Percentiles rank a stretch among this genome's conserved stretches.
These are phyloP conservation scores for Calocera viscosa DNA, from an alignment of 768 basidiomycete species.

Conservation along the genomic window DNA sequence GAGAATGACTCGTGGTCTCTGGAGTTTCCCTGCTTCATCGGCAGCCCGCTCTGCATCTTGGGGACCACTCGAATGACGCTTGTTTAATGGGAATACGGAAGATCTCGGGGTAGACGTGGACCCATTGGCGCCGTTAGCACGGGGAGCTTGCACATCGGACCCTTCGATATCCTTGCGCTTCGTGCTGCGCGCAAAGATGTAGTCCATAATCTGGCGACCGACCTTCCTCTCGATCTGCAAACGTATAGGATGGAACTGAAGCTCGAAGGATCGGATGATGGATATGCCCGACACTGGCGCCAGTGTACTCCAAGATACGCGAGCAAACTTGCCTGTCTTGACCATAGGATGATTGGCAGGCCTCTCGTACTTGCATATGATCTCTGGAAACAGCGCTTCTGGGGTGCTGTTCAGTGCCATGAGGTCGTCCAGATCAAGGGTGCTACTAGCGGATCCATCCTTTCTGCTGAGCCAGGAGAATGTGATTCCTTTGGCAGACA, in stretches of 20 bases:
- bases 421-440: constrained; percentile 59
- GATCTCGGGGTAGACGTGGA: constrained; percentile 25
- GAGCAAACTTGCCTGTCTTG: constrained; percentile 60
- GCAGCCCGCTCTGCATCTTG: constrained; percentile 11
- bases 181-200: constrained; percentile 63
- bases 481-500: constrained; percentile 65
- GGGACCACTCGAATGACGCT: background rate
- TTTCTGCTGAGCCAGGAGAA: constrained; percentile 77
- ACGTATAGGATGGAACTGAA: constrained; percentile 73
- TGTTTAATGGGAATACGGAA: background rate
- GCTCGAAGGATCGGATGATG: constrained; percentile 69
- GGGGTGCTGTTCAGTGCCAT: constrained; percentile 77
- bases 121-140: constrained; percentile 19
- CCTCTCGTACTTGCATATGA: constrained; percentile 65
- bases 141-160: constrained; percentile 25
- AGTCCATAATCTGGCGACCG: constrained; percentile 72
- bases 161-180: constrained; percentile 20
- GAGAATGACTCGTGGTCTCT: constrained; percentile 5
- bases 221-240: constrained; percentile 76
- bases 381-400: constrained; percentile 75
- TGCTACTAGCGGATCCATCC: constrained; percentile 75
- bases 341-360: constrained; percentile 55
- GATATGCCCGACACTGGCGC: constrained; percentile 88
- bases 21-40: background rate
- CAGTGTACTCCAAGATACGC: constrained; percentile 69